Percentiles rank a stretch among this genome's conserved stretches.
Conservation (phyloP, 371 early-diverging fungal species). For the Mucor plumbeus region DNA sequence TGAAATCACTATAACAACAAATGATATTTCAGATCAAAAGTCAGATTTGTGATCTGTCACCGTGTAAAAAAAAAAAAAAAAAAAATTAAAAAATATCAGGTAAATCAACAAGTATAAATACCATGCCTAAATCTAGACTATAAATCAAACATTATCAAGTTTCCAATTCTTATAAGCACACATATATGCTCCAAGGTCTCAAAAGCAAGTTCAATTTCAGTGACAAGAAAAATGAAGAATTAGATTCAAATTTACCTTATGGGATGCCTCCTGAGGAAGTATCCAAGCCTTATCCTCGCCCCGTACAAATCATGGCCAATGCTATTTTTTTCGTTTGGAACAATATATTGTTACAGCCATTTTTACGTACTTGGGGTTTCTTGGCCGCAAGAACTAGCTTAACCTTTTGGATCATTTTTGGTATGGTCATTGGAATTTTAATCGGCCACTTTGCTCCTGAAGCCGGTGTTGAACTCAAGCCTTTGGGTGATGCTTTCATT, state of each 20-base stretch:
- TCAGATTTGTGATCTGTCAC: conserved; percentile 9
- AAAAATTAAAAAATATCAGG: too few relatives aligned
- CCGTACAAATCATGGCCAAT: conserved; percentile 4
- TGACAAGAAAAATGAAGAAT: conserved; percentile 1
- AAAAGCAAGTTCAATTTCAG: neutral
- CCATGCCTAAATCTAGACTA: neutral
- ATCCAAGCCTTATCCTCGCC: conserved; percentile 13
- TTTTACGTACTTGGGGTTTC: conserved; percentile 15
- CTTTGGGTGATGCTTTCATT: conserved; percentile 64
- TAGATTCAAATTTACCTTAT: conserved; percentile 13
- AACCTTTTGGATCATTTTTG: conserved; percentile 67
- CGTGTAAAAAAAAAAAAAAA: conserved; percentile 9
- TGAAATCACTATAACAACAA: neutral
- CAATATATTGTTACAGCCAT: neutral
- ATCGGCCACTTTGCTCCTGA: conserved; percentile 65
- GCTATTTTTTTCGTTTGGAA: conserved; percentile 7
- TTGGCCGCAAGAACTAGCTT: conserved; percentile 54
- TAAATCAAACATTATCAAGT: neutral
- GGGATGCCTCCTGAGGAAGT: conserved; percentile 16
- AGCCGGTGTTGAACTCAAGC: conserved; percentile 48
- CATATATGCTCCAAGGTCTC: neutral
- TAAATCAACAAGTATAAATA: neutral
- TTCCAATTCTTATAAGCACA: neutral
- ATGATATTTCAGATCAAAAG: conserved; percentile 2
- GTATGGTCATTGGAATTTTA: conserved; percentile 66